Base-by-base conservation (phyloP, 345 rosid species). In the Brassica cretica region DNA sequence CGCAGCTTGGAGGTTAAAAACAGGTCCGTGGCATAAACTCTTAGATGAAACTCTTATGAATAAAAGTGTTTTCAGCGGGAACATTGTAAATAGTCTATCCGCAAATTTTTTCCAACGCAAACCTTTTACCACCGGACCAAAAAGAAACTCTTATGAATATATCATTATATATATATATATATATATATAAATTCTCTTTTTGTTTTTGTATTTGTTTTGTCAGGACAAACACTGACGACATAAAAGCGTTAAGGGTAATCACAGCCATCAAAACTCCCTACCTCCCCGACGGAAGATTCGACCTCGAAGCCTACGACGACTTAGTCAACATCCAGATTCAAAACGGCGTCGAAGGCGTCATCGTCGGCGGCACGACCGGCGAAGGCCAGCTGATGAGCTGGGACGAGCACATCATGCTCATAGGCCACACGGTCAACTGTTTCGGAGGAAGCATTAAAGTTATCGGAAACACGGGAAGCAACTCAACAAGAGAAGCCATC, bases 311-410 rank as follows among this genome's bases (percentile, higher is more conserved):
- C n/a, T 93, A 90, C 15, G 91, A 91, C 64, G 89, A 78, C 64
- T 81, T 93, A 58, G 87, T 95, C 32, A 84, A 91, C 79, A 83
- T 85, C 87, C 99, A 93, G 81, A 89, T 91, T 1, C 82, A 62
- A 53, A 81, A 88, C 78, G 94, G 96, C 1, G 96, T 76, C 6
- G 92, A 88, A 85, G 98, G 93, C 80, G 86, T 93, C 61, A 88
- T 95, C 15, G 96, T 95, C 60, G 97, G 97, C 3, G 99, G 98
- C 66, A 91, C 96, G 16, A 93, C 98, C 0, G 99, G 97, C 21
- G 99, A 95, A 83, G 99, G 99, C 37, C 98, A 93, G 21, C 76
- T 93, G 33, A 95, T 91, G 98, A 91, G 96, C 71, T 93, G 98
- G 99, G 98, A 95, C 11, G 98, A 95, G 66, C 98, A 95, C 82